phyloP scores from a whole-genome alignment of 2,329 filamentous ascomycete species.

The Sporothrix brunneoviolacea region DNA sequence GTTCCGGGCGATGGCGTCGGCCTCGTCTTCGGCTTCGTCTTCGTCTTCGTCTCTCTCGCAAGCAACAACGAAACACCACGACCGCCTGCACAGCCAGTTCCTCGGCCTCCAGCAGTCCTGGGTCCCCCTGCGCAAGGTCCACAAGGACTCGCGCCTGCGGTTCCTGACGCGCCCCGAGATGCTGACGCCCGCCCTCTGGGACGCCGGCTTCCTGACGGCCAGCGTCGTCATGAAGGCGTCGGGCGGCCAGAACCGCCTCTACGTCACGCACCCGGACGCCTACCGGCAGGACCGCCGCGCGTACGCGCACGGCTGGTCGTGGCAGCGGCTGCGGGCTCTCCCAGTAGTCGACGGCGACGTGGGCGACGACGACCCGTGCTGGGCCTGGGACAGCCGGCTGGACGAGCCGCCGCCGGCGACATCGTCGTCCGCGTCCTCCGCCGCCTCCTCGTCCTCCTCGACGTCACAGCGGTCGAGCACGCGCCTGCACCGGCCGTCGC shows the following conservation, averaged over 20 bases:
- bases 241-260: slow-evolving; percentile 57
- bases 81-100: no score
- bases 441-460: slow-evolving; percentile 18
- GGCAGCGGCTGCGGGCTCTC: slow-evolving; percentile 61
- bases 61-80: no score
- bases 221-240: slow-evolving; percentile 67
- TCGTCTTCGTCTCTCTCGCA: no score
- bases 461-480: neutral
- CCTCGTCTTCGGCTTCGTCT: no score
- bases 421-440: slow-evolving; percentile 21
- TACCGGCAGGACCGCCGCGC: slow-evolving; percentile 60
- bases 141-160: slow-evolving; percentile 64
- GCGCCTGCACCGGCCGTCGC: slow-evolving; percentile 1
- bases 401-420: slow-evolving; percentile 49
- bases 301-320: slow-evolving; percentile 57
- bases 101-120: slow-evolving; percentile 61
- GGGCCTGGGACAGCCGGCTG: slow-evolving; percentile 59
- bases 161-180: slow-evolving; percentile 68
- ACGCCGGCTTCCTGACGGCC: slow-evolving; percentile 61
- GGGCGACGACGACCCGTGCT: slow-evolving; percentile 49
- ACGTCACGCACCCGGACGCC: slow-evolving; percentile 67
- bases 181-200: slow-evolving; percentile 66
- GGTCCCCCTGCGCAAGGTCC: slow-evolving; percentile 70
- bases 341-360: neutral
- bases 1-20: slow-evolving; percentile 37